Evolutionary conservation across 345 rosid species (phyloP), one percentile per base, ranked within the genome.

Genomic region (Kandelia obovata): DNA sequence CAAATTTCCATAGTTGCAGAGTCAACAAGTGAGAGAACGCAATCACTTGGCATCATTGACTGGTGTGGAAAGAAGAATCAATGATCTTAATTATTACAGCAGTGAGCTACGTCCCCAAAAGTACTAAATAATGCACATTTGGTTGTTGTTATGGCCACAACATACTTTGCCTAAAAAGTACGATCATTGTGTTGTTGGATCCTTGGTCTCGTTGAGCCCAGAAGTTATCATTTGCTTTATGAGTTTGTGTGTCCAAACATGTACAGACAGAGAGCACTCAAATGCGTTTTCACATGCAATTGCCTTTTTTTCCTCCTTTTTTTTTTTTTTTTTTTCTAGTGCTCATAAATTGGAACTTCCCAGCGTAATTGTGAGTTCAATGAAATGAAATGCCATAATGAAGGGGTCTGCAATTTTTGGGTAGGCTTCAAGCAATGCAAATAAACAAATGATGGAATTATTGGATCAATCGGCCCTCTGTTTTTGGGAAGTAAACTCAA

Each of bases 1-100:
- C 77, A 30, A 65, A 52, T 43, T 47, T 78, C 53, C 66, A 58
- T 28, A 39, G 82, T 85, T 75, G 89, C 86, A 76, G 84, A 83
- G 86, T 85, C 86, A 83, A 83, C 79, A 85, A 85, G 86, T 79
- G 65, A 85, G 77, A 78, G 77, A 78, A 53, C 21, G 52, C 59
- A 66, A 78, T 67, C 78, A 21, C 76, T 47, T 21, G 66, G 56
- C 81, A 81, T 83, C 69, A 83, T 81, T 79, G 84, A 72, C 82
- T 60, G 70, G 78, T 57, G 77, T 67, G 78, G 66, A 23, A 59
- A 60, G 62, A 66, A 58, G 32, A 51, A 21, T 13, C 61, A 68
- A 47, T 46, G 64, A 43, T 47, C 30, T 11, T 55, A 26, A 21
- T 21, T 34, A 17, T 20, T 5, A 10, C n/a, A 6, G 1, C 20